phyloP scores from a whole-genome alignment of 441 rosid genomes.

The Populus hybrid region DNA sequence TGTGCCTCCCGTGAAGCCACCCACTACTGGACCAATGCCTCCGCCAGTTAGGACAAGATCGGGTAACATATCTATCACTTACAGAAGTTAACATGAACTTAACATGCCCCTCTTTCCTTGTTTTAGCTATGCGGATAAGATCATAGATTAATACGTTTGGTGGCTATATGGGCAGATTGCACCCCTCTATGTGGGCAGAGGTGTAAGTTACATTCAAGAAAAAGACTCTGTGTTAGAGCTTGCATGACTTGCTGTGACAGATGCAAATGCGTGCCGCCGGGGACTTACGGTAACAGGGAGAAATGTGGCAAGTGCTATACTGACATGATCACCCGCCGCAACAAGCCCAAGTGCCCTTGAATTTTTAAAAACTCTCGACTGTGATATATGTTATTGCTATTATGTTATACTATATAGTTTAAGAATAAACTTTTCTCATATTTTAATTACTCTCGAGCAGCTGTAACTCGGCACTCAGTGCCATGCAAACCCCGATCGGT shows the following conservation, averaged over 20 bases:
- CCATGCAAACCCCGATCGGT: background rate
- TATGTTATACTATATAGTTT: background rate
- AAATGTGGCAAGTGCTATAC: constrained; percentile 85
- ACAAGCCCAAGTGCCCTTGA: constrained; percentile 75
- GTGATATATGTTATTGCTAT: background rate
- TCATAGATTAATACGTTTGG: background rate
- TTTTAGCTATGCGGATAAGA: background rate
- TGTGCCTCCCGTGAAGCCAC: background rate
- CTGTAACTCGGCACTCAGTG: background rate
- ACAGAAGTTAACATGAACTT: background rate
- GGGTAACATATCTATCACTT: constrained; percentile 28
- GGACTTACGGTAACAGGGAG: constrained; percentile 80
- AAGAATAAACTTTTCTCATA: background rate
- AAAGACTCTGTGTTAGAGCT: constrained; percentile 59
- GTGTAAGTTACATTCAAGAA: constrained; percentile 71
- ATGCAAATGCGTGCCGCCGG: constrained; percentile 95
- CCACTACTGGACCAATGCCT: constrained; percentile 35
- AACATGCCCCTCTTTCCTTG: background rate
- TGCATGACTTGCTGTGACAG: constrained; percentile 81
- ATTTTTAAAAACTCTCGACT: background rate
- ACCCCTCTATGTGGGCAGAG: constrained; percentile 58
- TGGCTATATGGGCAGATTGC: constrained; percentile 49
- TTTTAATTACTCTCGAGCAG: background rate
- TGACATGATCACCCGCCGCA: constrained; percentile 65
- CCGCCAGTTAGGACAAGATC: constrained; percentile 41